A percentile compares a stretch with the other conserved stretches of the same genome.
Conservation (phyloP, 768 basidiomycete genomes). For the Mycena rebaudengoi region DNA sequence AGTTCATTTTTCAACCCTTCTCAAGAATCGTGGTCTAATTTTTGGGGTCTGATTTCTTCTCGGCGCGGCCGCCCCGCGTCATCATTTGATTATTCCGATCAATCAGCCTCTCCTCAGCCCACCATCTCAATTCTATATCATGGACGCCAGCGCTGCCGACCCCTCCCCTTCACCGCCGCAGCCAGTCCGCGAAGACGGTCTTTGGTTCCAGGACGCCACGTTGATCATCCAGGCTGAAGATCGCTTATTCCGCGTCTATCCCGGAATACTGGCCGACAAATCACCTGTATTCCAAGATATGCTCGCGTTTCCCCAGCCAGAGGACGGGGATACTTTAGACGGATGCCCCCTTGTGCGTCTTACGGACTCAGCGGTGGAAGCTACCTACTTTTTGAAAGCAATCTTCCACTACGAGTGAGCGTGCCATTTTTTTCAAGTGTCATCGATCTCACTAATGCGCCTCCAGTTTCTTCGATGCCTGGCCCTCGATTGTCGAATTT, state of each 20-base stretch:
- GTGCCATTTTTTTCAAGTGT: not conserved
- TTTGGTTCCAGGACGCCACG: not conserved
- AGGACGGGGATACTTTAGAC: not conserved
- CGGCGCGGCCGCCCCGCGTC: no score
- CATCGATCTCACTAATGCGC: not conserved
- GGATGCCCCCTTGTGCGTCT: not conserved
- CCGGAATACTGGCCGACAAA: not conserved
- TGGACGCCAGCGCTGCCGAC: no score
- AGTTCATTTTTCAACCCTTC: no score
- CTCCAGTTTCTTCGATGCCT: conserved; percentile 1
- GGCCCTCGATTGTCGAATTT: not conserved
- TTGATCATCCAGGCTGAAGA: not conserved
- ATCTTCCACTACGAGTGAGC: conserved; percentile 7
- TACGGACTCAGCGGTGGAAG: not conserved
- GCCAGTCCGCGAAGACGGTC: conserved; percentile 2
- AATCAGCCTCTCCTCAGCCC: no score
- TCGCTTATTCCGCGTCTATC: not conserved
- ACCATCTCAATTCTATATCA: no score
- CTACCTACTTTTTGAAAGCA: not conserved
- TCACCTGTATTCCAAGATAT: not conserved
- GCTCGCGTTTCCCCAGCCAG: not conserved
- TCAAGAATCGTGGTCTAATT: no score
- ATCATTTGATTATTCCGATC: no score
- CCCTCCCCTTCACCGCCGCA: no score
- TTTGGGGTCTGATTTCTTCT: no score